Percentiles rank a stretch among this genome's conserved stretches.
Evolutionary conservation across 1,284 basidiomycete species (phyloP).

Genomic region (Taiwanofungus camphoratus): DNA sequence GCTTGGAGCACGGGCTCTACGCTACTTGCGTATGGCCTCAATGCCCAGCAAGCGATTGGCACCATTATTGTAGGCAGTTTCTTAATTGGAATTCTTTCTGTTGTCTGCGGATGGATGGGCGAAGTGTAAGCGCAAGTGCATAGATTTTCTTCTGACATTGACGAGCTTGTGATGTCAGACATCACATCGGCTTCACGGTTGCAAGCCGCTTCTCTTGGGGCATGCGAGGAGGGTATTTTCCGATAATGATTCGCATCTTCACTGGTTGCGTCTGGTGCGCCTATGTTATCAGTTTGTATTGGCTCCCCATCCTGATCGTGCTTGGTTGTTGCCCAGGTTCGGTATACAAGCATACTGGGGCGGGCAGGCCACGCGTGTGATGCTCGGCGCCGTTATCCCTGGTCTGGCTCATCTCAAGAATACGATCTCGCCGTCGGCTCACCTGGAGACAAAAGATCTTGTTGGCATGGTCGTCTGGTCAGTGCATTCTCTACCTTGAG

Average conservation of each 20-base stretch:
- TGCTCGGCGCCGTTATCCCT: slow-evolving; percentile 6
- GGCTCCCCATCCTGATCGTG: no score
- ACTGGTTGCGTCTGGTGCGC: no score
- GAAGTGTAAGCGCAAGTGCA: not conserved
- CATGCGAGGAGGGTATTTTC: slow-evolving; percentile 8
- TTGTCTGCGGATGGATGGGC: slow-evolving; percentile 9
- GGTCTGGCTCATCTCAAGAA: slow-evolving; percentile 3
- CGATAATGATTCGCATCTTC: slow-evolving; percentile 8
- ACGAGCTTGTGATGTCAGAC: not conserved
- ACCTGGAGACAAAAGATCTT: slow-evolving; percentile 5
- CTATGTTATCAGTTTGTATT: no score
- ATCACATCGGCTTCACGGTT: slow-evolving; percentile 10
- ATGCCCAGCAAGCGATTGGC: slow-evolving; percentile 5
- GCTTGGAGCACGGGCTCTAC: slow-evolving; percentile 9
- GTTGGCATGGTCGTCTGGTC: slow-evolving; percentile 10
- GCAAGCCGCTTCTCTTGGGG: slow-evolving; percentile 9
- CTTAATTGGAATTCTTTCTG: slow-evolving; percentile 4
- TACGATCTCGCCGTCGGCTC: slow-evolving; percentile 5
- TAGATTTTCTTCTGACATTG: not conserved
- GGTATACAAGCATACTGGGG: slow-evolving; percentile 9
- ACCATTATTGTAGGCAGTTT: slow-evolving; percentile 7
- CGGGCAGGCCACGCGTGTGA: slow-evolving; percentile 6
- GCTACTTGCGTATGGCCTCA: slow-evolving; percentile 7
- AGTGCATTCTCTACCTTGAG: no score
- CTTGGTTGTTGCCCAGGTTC: no score